Evolutionary conservation across 2,329 filamentous ascomycete species (phyloP).

Genomic region (Dactylellina sp.): DNA sequence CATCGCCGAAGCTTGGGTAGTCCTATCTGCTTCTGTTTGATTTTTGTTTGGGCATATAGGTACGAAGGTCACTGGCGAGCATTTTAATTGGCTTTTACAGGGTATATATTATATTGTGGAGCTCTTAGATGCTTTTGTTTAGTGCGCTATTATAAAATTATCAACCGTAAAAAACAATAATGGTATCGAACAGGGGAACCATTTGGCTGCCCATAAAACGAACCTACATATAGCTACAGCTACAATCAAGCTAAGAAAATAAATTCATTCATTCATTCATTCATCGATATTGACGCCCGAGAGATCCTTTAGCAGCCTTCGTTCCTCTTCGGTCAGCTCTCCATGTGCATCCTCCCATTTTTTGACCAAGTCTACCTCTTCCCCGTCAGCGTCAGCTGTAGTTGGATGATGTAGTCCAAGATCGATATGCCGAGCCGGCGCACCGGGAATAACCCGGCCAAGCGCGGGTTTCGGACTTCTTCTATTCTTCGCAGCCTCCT

Average conservation of each 20-base stretch:
- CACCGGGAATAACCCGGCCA: slow-evolving; percentile 39
- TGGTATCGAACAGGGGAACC: too few relatives aligned
- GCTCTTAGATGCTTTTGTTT: too few relatives aligned
- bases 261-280: slow-evolving; percentile 5
- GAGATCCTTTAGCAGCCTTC: slow-evolving; percentile 37
- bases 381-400: slow-evolving; percentile 21
- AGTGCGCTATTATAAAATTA: too few relatives aligned
- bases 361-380: slow-evolving; percentile 33
- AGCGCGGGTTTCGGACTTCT: slow-evolving; percentile 38
- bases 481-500: slow-evolving; percentile 51
- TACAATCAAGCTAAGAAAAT: not conserved
- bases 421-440: slow-evolving; percentile 32
- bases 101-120: too few relatives aligned
- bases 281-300: slow-evolving; percentile 45
- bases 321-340: slow-evolving; percentile 49
- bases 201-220: too few relatives aligned
- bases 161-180: too few relatives aligned
- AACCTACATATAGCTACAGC: not conserved
- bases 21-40: too few relatives aligned
- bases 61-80: too few relatives aligned
- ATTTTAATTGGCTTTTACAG: too few relatives aligned
- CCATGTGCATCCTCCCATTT: slow-evolving; percentile 50
- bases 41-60: too few relatives aligned
- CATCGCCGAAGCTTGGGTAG: too few relatives aligned
- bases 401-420: slow-evolving; percentile 33